Evolutionary conservation across 2,329 filamentous ascomycete species (phyloP), one percentile per base, ranked within the genome.

Genomic region (Calcarisporium arbuscula): DNA sequence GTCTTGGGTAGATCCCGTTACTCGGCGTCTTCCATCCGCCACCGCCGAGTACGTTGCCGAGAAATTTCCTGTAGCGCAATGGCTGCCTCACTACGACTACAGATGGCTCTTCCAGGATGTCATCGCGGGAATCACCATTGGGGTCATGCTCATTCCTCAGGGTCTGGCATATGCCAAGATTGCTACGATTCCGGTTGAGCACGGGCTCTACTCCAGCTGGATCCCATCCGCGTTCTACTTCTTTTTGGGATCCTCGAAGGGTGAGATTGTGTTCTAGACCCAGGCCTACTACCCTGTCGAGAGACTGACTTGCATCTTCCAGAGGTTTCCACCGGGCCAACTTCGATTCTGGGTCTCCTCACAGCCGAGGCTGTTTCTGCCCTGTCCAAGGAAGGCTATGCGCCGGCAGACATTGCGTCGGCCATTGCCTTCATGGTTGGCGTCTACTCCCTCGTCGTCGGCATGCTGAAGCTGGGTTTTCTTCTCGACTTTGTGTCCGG

Each of bases 401-500:
- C 61, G 3, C 64, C 72, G 2, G 65, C 71, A 15, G 64, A 72
- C 21, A 74, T 82, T 21, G 72, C 77, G 3, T 73, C 73, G 0
- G 76, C 75, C 7, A 67, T 81, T 2, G 74, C 77, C 10, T 68
- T 82, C 50, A 73, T 77, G 57, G 75, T 81, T 41, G 79, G 79
- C 0, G 61, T 79, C 4, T 79, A 76, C 45, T 64, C 70, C 12
- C 64, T 82, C 16, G 62, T 67, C 12, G 57, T 82, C 4, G 78
- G 78, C 0, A 60, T 81, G 2, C 61, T 81, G 16, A 77, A 76
- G 34, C 68, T 82, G 5, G 77, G 77, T 1, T 82, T 80, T 50
- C 60, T 82, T 5, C 64, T 82, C 15, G 76, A 82, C 40, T 82
- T 80, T 45, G 74, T 82, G 44, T 80, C 77, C 0, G 65, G 77